phyloP scores from a whole-genome alignment of 192 early-diverging fungal genomes.

The Mortierella antarctica region DNA sequence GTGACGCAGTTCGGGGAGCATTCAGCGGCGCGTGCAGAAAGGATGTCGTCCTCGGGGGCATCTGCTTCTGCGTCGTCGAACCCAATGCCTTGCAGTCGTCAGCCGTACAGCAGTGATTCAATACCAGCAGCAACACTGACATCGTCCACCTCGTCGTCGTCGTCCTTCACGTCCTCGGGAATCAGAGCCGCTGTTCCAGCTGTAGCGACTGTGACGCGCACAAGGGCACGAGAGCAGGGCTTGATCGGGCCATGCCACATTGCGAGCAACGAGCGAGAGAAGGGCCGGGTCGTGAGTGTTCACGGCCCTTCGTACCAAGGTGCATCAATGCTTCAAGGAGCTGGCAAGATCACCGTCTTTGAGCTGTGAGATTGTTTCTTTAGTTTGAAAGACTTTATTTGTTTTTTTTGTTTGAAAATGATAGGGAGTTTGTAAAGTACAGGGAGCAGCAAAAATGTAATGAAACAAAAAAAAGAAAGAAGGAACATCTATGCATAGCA shows the following conservation, averaged over 20 bases:
- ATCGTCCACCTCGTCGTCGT: no score
- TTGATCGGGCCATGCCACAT: constrained; percentile 1
- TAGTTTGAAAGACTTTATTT: neutral
- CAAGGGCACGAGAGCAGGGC: neutral
- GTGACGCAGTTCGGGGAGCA: no score
- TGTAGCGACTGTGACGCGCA: no score
- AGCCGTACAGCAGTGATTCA: no score
- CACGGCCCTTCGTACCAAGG: neutral
- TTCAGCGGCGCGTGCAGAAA: no score
- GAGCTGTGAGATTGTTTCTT: constrained; percentile 8
- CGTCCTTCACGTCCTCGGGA: no score
- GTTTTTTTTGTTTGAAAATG: neutral
- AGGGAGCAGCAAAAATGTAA: neutral
- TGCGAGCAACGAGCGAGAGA: constrained; percentile 23
- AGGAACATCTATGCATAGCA: neutral
- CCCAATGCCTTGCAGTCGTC: no score
- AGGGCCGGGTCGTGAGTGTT: constrained; percentile 1
- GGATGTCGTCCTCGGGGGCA: no score
- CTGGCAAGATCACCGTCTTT: constrained; percentile 11
- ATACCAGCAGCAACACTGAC: no score
- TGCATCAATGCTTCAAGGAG: neutral
- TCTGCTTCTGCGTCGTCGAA: no score
- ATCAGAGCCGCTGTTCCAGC: no score
- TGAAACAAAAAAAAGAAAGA: neutral
- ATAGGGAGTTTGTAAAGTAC: neutral